Evolutionary conservation across 345 rosid species (phyloP), one percentile per base, ranked within the genome.

Genomic region (Aethionema arabicum): DNA sequence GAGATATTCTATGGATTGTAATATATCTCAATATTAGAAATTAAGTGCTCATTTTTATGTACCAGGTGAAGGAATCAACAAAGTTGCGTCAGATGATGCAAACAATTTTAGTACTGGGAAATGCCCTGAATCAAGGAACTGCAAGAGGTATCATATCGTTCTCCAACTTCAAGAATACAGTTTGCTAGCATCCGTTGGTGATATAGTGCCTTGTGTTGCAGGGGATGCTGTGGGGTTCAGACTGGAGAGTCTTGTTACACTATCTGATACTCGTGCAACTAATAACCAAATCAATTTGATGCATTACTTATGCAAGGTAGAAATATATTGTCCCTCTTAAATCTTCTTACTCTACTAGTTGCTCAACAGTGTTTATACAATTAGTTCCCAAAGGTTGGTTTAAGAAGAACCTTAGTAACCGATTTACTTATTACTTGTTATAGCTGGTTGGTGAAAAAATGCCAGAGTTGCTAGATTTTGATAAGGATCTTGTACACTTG

Each of bases 61-160:
- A 30, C 63, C 82, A 92, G 98, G 98, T 92, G 60, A 93, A 90
- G 74, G 97, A 93, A 42, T 93, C 99, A 2, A 75, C 62, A 14
- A 93, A 93, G 73, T 68, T 93, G 76, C 97, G 97, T 33, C 99
- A 93, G 80, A 74, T 93, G 79, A 93, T 93, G 99, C 97, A 90
- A 77, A 93, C 99, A 40, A 85, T 93, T 61, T 83, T 93, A 63
- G 87, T 96, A 59, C 59, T 93, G 57, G 99, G 99, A 64, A 93
- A 93, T 81, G 99, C 99, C 74, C 70, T 93, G 72, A 93, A 93
- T 78, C 99, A 93, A 56, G 99, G 99, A 74, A 92, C 99, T 32
- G 96, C 91, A 11, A 76, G 99, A 82, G 99, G 99, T 92, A 66
- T 48, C 30, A 13, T 42, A 62, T 65, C 51, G 15, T 15, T 52